A percentile compares a stretch with the other conserved stretches of the same genome.
Conservation (phyloP, 2,329 filamentous ascomycete genomes). For the Aspergillus ruber region DNA sequence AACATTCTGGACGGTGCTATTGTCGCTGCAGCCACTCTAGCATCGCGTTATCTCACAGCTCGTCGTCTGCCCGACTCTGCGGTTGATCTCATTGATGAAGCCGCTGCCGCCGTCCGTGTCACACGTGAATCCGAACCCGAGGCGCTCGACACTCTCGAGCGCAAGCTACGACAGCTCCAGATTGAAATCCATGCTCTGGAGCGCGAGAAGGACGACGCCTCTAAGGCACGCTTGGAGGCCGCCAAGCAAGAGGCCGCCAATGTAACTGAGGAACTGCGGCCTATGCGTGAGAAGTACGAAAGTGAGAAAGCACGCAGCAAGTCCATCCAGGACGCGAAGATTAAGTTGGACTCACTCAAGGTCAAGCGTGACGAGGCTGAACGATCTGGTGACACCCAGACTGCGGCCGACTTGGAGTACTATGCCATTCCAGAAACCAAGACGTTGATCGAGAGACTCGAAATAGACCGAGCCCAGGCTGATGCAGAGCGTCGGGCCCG, state of each 20-base stretch:
- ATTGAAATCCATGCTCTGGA: constrained; percentile 96
- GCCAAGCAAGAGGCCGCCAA: constrained; percentile 90
- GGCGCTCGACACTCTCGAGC: constrained; percentile 88
- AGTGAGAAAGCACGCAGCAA: constrained; percentile 85
- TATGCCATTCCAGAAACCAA: constrained; percentile 95
- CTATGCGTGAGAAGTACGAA: constrained; percentile 91
- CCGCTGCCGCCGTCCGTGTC: constrained; percentile 90
- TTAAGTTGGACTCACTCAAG: constrained; percentile 86
- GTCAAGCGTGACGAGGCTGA: constrained; percentile 92
- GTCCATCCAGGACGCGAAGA: constrained; percentile 87
- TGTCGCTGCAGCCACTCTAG: constrained; percentile 83
- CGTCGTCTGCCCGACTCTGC: constrained; percentile 91
- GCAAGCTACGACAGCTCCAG: constrained; percentile 80
- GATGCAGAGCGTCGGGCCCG: constrained; percentile 59
- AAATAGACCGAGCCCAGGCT: constrained; percentile 69
- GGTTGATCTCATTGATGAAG: constrained; percentile 93
- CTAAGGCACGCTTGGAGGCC: constrained; percentile 70
- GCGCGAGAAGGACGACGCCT: constrained; percentile 91
- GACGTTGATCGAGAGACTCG: constrained; percentile 69
- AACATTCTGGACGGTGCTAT: constrained; percentile 92
- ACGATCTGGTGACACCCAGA: constrained; percentile 73
- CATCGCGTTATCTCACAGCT: constrained; percentile 85
- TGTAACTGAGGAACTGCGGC: constrained; percentile 84
- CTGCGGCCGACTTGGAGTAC: constrained; percentile 90
- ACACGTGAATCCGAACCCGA: constrained; percentile 95